A percentile compares a stretch with the other conserved stretches of the same genome.
Evolutionary conservation across 1,284 basidiomycete genomes (phyloP).

Genomic region (Moesziomyces globuligerus): DNA sequence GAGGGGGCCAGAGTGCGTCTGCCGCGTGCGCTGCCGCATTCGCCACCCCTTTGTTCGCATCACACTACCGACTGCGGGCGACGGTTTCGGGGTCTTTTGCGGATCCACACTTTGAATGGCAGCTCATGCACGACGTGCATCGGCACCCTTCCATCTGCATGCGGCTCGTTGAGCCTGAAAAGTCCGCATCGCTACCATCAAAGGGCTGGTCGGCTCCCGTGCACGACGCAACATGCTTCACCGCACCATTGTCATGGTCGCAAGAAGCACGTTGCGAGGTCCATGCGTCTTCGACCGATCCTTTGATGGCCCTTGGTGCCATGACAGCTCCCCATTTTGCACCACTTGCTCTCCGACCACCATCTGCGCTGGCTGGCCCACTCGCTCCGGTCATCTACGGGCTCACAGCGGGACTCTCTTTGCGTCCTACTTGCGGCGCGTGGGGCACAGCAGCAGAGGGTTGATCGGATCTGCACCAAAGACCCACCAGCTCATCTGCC

Average conservation of each 20-base stretch:
- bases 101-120: conserved; percentile 5
- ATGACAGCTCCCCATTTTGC: too few relatives aligned
- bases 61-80: not conserved
- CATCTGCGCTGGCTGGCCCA: too few relatives aligned
- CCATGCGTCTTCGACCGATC: too few relatives aligned
- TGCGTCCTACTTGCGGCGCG: not conserved
- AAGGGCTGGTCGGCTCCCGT: too few relatives aligned
- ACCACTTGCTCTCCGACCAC: too few relatives aligned
- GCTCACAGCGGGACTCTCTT: not conserved
- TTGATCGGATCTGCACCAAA: conserved; percentile 2
- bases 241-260: not conserved
- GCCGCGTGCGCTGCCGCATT: not conserved
- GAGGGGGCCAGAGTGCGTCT: too few relatives aligned
- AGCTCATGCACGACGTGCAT: conserved; percentile 13
- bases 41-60: conserved; percentile 9
- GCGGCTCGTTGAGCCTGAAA: not conserved
- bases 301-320: too few relatives aligned
- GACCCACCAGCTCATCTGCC: conserved; percentile 20
- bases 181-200: not conserved
- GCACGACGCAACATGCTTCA: not conserved
- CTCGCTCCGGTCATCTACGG: not conserved
- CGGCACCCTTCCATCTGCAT: not conserved
- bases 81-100: not conserved
- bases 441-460: not conserved
- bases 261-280: too few relatives aligned